Conservation (phyloP, 75 land plant species). For the Chamaecyparis obtusa region DNA sequence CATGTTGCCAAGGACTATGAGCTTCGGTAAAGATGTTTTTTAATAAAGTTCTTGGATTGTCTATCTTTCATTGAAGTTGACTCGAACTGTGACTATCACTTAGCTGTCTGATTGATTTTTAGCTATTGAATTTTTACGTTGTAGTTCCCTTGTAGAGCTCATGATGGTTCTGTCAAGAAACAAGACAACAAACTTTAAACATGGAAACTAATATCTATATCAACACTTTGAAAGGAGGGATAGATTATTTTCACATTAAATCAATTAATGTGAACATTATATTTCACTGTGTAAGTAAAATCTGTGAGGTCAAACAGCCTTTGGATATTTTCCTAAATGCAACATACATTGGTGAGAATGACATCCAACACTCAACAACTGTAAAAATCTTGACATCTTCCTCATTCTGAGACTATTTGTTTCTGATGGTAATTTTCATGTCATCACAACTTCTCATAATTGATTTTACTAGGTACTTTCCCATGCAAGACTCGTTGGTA, state of each 20-base stretch:
- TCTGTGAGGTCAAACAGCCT: background rate
- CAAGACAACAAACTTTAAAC: background rate
- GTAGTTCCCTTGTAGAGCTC: background rate
- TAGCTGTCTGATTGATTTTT: background rate
- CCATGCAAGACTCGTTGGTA: too few relatives aligned
- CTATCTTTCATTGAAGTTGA: background rate
- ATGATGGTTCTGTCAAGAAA: background rate
- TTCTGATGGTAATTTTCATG: too few relatives aligned
- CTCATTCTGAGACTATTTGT: too few relatives aligned
- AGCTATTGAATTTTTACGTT: background rate
- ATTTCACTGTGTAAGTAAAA: background rate
- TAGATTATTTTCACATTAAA: background rate
- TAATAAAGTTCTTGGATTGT: background rate
- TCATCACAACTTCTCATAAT: too few relatives aligned
- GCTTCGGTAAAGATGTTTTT: background rate
- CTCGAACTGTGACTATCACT: background rate
- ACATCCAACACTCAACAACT: too few relatives aligned
- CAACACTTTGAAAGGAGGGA: background rate
- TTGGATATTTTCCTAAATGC: too few relatives aligned
- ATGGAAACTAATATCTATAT: background rate
- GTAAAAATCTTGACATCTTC: too few relatives aligned
- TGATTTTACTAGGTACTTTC: too few relatives aligned
- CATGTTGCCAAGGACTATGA: background rate
- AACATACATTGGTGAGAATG: too few relatives aligned
- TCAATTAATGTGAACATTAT: background rate